Base-by-base conservation (phyloP, 1,139 yeast species). In the Suhomyces atakaporum region DNA sequence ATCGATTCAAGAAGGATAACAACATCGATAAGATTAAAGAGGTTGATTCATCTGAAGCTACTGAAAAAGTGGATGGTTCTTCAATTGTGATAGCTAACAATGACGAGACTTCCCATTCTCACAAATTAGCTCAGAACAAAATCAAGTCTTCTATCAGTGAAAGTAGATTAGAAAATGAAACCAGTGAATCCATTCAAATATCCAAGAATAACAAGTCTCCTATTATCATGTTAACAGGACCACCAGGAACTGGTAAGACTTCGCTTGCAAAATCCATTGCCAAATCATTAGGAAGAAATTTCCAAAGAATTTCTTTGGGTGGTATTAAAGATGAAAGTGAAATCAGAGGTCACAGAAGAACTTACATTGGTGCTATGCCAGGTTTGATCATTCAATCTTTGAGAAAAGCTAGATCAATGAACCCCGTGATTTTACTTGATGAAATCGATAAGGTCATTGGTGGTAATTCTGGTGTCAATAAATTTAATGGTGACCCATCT, bases 201-300 rank as follows among this genome's bases (percentile, higher is more conserved):
- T 58, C 68, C 2, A 63, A 58, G 33, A 55, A 57, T 35, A 70
- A 70, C 46, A 78, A 76, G 51, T 75, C 92, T 6, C 92, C 95
- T 18, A 87, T 88, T 33, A 69, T 90, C 30, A 73, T 88, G 61
- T 69, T 90, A 41, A 89, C 89, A 3, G 97, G 97, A 0, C 97
- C 97, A 7, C 97, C 97, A 0, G 97, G 97, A 31, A 95, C 89
- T 6, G 97, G 97, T 26, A 89, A 89, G 57, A 89, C 97, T 0
- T 86, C 96, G 3, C 69, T 89, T 42, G 96, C 96, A 3, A 82
- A 82, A 54, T 84, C 95, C 0, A 80, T 89, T 36, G 96, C 97
- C 2, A 69, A 74, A n/a, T 78, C 95, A 2, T 64, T 89, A 44
- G 85, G 85, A 3, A 72, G 96, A 38, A 78, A 81, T 47, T 86